These are phyloP conservation scores for Myotisia sp. DNA, from an alignment of 2,329 filamentous ascomycete species.

Conservation along the genomic window DNA sequence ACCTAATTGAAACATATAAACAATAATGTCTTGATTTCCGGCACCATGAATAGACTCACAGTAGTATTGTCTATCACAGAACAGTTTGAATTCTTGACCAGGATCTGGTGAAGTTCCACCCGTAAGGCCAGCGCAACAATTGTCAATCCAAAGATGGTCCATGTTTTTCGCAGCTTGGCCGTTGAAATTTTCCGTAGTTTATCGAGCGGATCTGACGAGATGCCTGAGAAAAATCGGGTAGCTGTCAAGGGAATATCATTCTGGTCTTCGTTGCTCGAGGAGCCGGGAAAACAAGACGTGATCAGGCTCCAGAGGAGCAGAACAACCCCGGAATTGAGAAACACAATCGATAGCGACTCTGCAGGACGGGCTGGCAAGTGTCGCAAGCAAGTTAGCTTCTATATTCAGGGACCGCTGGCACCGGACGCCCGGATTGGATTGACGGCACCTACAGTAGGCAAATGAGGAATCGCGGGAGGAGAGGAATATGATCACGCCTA, in stretches of 20 bases:
- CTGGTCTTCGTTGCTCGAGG: not conserved
- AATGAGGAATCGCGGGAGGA: too few relatives aligned
- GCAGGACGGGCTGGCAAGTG: slow-evolving; percentile 31
- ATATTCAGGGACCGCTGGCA: too few relatives aligned
- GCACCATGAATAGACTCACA: not conserved
- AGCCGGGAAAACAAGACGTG: slow-evolving; percentile 14
- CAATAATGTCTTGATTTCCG: not conserved
- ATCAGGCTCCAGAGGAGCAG: slow-evolving; percentile 27
- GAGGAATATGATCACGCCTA: too few relatives aligned
- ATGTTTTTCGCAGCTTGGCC: slow-evolving; percentile 13
- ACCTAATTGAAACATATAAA: slow-evolving; percentile 23
- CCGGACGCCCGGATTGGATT: too few relatives aligned
- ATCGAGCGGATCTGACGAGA: slow-evolving; percentile 3
- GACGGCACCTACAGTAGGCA: too few relatives aligned
- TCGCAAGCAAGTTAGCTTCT: not conserved
- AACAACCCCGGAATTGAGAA: slow-evolving; percentile 27
- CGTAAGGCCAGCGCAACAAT: slow-evolving; percentile 18
- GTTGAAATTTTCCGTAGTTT: slow-evolving; percentile 9
- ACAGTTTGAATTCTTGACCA: slow-evolving; percentile 32
- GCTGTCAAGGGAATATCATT: not conserved
- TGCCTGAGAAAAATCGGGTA: not conserved
- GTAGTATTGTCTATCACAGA: slow-evolving; percentile 22
- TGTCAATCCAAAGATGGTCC: slow-evolving; percentile 15
- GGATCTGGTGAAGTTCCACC: slow-evolving; percentile 28
- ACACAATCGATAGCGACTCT: slow-evolving; percentile 29